Percentiles rank a stretch among this genome's conserved stretches.
Evolutionary conservation across 2,329 filamentous ascomycete species (phyloP).

Genomic region (Monosporascus sp.): DNA sequence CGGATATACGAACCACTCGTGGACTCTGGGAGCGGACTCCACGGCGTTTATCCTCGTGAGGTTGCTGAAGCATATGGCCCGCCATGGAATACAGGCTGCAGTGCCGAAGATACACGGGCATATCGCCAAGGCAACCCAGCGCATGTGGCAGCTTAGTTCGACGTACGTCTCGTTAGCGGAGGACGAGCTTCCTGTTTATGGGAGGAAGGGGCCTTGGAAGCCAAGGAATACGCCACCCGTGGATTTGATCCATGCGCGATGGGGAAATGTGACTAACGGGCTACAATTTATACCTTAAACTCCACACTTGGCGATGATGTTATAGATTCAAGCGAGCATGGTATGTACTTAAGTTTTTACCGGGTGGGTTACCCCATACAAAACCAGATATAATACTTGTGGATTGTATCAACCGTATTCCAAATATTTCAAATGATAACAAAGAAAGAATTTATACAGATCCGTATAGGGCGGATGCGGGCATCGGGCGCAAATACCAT

Average conservation of each 20-base stretch:
- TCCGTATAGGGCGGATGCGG: no score
- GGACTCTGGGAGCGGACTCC: conserved; percentile 55
- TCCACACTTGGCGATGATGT: no score
- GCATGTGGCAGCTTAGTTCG: background rate
- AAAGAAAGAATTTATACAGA: no score
- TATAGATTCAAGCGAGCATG: no score
- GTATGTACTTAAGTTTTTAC: no score
- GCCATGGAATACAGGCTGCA: background rate
- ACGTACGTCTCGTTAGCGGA: background rate
- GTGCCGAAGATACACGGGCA: background rate
- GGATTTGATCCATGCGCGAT: background rate
- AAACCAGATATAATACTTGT: no score
- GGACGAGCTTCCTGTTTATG: background rate
- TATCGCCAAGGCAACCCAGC: background rate
- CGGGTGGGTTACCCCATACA: no score
- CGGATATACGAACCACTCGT: conserved; percentile 55
- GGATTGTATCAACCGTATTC: no score
- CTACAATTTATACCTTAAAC: no score
- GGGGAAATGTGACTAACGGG: background rate
- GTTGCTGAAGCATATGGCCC: conserved; percentile 42
- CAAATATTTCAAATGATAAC: no score
- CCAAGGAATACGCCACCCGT: background rate
- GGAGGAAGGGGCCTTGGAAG: background rate
- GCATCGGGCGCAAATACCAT: no score
- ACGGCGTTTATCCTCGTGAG: conserved; percentile 42